Conservation (phyloP, 139 green algal species). For the Diplosphaera chodatii region DNA sequence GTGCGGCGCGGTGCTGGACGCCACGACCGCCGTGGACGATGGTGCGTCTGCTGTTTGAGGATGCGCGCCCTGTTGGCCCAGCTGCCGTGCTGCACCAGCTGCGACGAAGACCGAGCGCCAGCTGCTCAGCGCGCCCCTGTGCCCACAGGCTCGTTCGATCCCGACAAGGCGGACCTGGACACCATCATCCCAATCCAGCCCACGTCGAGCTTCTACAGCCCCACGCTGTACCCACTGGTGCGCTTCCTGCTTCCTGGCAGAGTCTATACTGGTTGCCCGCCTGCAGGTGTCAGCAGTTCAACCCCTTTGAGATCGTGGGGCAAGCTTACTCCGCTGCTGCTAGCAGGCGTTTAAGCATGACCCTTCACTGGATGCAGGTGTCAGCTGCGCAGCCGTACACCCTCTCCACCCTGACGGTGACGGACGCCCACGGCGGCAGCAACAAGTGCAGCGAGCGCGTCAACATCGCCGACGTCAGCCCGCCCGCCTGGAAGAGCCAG, state of each 20-base stretch:
- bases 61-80: too few relatives aligned
- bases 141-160: not conserved
- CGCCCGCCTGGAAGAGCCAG: not conserved
- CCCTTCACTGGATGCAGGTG: not conserved
- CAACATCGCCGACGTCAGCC: not conserved
- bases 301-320: too few relatives aligned
- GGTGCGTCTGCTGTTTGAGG: too few relatives aligned
- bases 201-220: not conserved
- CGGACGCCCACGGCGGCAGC: not conserved
- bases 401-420: not conserved
- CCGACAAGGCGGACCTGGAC: not conserved
- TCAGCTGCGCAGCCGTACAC: not conserved
- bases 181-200: not conserved
- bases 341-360: too few relatives aligned
- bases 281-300: too few relatives aligned
- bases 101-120: too few relatives aligned
- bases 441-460: not conserved
- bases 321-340: too few relatives aligned
- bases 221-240: not conserved
- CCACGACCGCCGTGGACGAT: not conserved
- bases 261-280: too few relatives aligned
- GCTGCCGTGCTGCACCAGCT: too few relatives aligned
- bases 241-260: too few relatives aligned
- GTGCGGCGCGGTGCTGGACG: not conserved
- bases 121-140: too few relatives aligned